Evolutionary conservation across 805 yeast species (phyloP), one percentile per base, ranked within the genome.

Genomic region (Crinitomyces ghanaensis): DNA sequence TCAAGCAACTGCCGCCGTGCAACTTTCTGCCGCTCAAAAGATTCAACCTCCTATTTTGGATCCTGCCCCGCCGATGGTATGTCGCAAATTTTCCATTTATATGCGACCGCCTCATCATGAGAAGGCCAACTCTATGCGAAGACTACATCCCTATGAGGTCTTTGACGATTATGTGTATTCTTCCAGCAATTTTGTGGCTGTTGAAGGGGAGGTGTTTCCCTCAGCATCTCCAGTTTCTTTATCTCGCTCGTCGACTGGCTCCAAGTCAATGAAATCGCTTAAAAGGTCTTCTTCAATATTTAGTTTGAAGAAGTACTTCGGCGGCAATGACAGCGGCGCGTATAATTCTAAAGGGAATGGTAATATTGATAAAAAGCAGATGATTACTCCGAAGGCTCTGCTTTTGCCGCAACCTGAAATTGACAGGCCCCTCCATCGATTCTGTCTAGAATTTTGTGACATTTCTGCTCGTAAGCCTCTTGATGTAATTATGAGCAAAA

Each of bases 121-220:
- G 7, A 9, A 22, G 6, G 13, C 18, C n/a, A 31, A n/a, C 27
- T 31, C 13, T 9, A 6, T 26, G 7, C 46, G 42, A 12, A 40
- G 59, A 5, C 48, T 48, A 9, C 47, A 50, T 34, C 51, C 59
- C 12, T 57, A 46, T 40, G 62, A 57, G 33, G 56, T 56, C 7
- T 56, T 56, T 39, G 62, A 57, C 35, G 57, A 51, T 21, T 46
- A 47, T n/a, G 60, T 59, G 9, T 57, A 57, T 41, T 41, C 49
- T 1, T 41, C n/a, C n/a, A n/a, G n/a, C n/a, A n/a, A n/a, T n/a
- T n/a, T n/a, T n/a, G n/a, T n/a, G n/a, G n/a, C n/a, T n/a, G n/a
- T n/a, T n/a, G n/a, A n/a, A n/a, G n/a, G n/a, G n/a, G n/a, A n/a
- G n/a, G n/a, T n/a, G n/a, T n/a, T n/a, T n/a, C n/a, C n/a, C n/a